Evolutionary conservation across 2,329 filamentous ascomycete species (phyloP), one percentile per base, ranked within the genome.

Genomic region (Ceratocystis ficicola): DNA sequence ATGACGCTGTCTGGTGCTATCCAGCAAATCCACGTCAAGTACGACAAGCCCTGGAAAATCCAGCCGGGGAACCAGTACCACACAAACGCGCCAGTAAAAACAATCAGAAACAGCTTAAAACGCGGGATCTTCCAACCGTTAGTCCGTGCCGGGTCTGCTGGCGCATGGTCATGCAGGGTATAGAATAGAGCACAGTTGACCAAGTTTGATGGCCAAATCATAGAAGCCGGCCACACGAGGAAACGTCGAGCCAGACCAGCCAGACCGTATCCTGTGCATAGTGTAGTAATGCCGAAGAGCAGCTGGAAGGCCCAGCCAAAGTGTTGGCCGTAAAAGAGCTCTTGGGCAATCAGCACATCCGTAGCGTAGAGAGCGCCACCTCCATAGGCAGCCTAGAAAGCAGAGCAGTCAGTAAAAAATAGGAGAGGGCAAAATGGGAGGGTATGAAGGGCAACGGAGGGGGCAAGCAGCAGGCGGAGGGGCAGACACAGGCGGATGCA

Each of bases 21-120:
- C 83, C 85, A 86, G 44, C 80, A 82, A 10, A 81, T 75, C 74
- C 82, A 86, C 32, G 82, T 81, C 71, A 86, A 86, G 44, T 80
- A 79, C 44, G 81, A 83, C 3, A 87, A 75, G 62, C 83, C 84
- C 64, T 83, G 83, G 67, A 83, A 85, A 52, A 88, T 81, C 71
- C 81, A 83, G 3, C 82, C 83, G 0, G 84, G 84, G 70, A 85
- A 79, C 80, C 81, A 85, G 70, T 84, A 83, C 81, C 82, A 85
- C 32, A 76, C 70, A 70, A 84, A 86, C 2, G 79, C 78, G 5
- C 73, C 76, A 10, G 74, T 69, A 68, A 81, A 77, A 30, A 82
- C 76, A 65, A 79, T 77, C 48, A 83, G 72, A 73, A 86, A 87
- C 72, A 81, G 82, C 66, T 76, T 76, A 69, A 83, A 84, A 59